Conservation (phyloP, 2,329 filamentous ascomycete genomes). For the Diaporthe vexans region DNA sequence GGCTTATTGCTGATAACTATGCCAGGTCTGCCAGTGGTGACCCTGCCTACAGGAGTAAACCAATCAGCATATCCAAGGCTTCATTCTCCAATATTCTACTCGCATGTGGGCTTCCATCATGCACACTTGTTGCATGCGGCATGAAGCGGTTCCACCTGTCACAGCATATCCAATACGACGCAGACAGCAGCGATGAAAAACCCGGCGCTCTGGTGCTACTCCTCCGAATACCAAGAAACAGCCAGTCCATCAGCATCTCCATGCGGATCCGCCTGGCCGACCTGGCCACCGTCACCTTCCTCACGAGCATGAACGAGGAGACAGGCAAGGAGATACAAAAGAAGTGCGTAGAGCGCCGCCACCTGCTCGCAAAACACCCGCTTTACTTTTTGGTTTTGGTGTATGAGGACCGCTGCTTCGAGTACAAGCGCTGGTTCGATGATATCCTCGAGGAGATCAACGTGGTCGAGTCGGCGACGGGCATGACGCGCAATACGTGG, state of each 20-base stretch:
- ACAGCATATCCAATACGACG: slow-evolving; percentile 28
- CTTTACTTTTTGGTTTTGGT: slow-evolving; percentile 30
- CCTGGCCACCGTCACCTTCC: slow-evolving; percentile 23
- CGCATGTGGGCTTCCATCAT: slow-evolving; percentile 12
- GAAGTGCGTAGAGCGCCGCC: slow-evolving; percentile 1
- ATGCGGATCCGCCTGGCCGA: slow-evolving; percentile 32
- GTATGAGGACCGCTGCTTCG: slow-evolving; percentile 15
- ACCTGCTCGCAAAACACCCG: slow-evolving; percentile 10
- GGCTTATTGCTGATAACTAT: neutral
- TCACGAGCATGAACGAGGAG: slow-evolving; percentile 14
- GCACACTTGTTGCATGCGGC: neutral
- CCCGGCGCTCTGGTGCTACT: slow-evolving; percentile 30
- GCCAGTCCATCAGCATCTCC: slow-evolving; percentile 20
- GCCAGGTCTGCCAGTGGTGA: slow-evolving; percentile 22
- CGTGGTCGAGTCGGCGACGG: too few species aligned
- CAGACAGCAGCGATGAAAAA: neutral
- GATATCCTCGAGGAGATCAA: too few species aligned
- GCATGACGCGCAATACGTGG: too few species aligned
- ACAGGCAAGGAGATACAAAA: neutral
- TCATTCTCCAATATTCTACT: neutral
- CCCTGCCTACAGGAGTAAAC: slow-evolving; percentile 5
- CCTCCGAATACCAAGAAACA: slow-evolving; percentile 23
- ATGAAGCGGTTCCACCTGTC: slow-evolving; percentile 32
- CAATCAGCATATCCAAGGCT: neutral
- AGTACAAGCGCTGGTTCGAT: too few species aligned